Base-by-base conservation (phyloP, 352 stramenopile species). In the Discostella stelligera region DNA sequence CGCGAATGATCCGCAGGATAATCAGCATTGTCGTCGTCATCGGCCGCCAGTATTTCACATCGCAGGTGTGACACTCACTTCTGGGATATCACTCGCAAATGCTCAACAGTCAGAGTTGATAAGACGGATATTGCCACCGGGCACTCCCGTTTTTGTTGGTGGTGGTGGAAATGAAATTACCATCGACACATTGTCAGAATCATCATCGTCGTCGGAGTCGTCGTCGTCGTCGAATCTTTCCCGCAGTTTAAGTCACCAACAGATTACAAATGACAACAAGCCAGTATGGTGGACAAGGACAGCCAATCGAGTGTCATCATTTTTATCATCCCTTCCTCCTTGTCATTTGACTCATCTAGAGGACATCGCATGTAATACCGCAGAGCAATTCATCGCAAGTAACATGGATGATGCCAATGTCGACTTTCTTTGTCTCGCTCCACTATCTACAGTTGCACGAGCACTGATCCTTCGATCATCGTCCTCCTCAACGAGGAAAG, bases 351-450 rank as follows among this genome's bases (percentile, higher is more conserved):
- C 18, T 13, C n/a, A 66, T 27, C 11, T 41, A 32, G 14, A 68
- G 20, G 6, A 16, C 50, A 20, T 27, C 18, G 39, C 11, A 46
- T 49, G 48, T 16, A 74, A 62, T n/a, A 27, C 48, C 25, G 72
- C 65, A 27, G 63, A 75, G 52, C 39, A 74, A 56, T 80, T 64
- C 50, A 30, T 74, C 4, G 44, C 72, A 30, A 56, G 56, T 9
- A 75, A 75, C 60, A 65, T 75, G 48, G 41, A 75, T 21, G 63
- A 80, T 66, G 56, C 64, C 18, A 60, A 63, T 41, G 65, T 80
- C 0, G 72, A 80, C 59, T 71, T 80, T 63, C 52, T 80, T 7
- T 80, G 72, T 49, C 61, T 80, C 59, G 72, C 72, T 41, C 72
- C 72, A 23, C 59, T 80, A 7, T 48, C 65, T 13, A 75, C 63